Conservation (phyloP, 73 alveolate genomes). For the Paramecium bursaria region DNA sequence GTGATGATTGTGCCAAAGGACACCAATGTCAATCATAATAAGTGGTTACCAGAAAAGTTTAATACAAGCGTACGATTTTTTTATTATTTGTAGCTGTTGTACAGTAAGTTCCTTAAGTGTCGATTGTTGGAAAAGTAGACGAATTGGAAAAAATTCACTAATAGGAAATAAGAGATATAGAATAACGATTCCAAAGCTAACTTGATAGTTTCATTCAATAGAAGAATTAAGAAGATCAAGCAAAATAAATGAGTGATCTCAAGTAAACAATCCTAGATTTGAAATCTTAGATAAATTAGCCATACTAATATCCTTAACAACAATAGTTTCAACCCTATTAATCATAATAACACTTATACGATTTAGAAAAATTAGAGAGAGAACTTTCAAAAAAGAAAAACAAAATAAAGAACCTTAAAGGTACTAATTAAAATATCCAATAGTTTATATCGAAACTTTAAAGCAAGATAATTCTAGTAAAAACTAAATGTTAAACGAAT, state of each 20-base stretch:
- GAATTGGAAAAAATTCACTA: slow-evolving; percentile 31
- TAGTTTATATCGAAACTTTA: neutral
- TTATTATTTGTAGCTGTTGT: neutral
- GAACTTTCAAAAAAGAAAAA: slow-evolving; percentile 17
- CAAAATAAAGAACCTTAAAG: slow-evolving; percentile 1
- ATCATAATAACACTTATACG: neutral
- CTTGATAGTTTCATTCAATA: neutral
- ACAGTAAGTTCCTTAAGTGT: slow-evolving; percentile 7
- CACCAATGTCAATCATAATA: neutral
- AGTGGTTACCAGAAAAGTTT: slow-evolving; percentile 38
- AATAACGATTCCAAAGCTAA: neutral
- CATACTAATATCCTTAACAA: neutral
- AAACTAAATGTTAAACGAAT: slow-evolving; percentile 6
- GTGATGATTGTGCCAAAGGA: neutral
- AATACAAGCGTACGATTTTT: neutral
- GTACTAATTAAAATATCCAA: neutral
- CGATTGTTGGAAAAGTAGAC: neutral
- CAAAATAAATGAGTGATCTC: slow-evolving; percentile 4
- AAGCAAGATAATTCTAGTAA: neutral
- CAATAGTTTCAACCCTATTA: neutral
- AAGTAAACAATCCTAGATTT: slow-evolving; percentile 18
- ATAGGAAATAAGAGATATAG: slow-evolving; percentile 35
- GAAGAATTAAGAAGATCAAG: neutral
- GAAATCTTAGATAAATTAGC: neutral
- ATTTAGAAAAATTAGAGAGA: slow-evolving; percentile 20